Conservation (phyloP, 2,329 filamentous ascomycete species). For the Diplodia mutila region DNA sequence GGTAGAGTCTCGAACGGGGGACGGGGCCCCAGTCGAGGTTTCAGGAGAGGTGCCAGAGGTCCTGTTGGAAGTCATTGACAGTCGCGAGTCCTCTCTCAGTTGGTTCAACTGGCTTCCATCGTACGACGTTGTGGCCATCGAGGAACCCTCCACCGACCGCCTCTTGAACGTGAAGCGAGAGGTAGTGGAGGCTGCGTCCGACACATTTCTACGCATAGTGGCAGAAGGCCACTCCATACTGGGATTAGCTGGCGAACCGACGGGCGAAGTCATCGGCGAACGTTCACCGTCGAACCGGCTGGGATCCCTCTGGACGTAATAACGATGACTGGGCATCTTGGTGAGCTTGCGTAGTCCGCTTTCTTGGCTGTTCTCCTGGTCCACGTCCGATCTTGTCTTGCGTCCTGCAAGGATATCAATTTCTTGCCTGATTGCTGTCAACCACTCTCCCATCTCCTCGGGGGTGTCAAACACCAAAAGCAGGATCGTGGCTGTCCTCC, state of each 20-base stretch:
- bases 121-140: slow-evolving; percentile 40
- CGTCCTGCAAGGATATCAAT: slow-evolving; percentile 73
- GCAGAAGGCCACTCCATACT: slow-evolving; percentile 39
- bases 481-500: slow-evolving; percentile 64
- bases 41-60: slow-evolving; percentile 43
- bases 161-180: slow-evolving; percentile 37
- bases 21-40: slow-evolving; percentile 41
- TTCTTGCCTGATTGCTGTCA: slow-evolving; percentile 67
- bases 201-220: slow-evolving; percentile 36
- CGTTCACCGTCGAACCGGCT: slow-evolving; percentile 35
- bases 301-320: slow-evolving; percentile 41
- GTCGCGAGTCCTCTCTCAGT: slow-evolving; percentile 42
- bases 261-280: slow-evolving; percentile 33
- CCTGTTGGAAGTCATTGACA: slow-evolving; percentile 43
- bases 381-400: slow-evolving; percentile 47
- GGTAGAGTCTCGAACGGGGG: slow-evolving; percentile 39
- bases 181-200: slow-evolving; percentile 37
- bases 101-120: slow-evolving; percentile 43
- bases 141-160: slow-evolving; percentile 41
- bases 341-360: slow-evolving; percentile 25
- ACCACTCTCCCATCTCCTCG: slow-evolving; percentile 77
- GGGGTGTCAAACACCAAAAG: slow-evolving; percentile 74
- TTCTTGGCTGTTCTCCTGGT: slow-evolving; percentile 34
- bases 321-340: slow-evolving; percentile 43
- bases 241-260: slow-evolving; percentile 38